phyloP scores from a whole-genome alignment of 768 basidiomycete species.

The Auriscalpium microsporum region DNA sequence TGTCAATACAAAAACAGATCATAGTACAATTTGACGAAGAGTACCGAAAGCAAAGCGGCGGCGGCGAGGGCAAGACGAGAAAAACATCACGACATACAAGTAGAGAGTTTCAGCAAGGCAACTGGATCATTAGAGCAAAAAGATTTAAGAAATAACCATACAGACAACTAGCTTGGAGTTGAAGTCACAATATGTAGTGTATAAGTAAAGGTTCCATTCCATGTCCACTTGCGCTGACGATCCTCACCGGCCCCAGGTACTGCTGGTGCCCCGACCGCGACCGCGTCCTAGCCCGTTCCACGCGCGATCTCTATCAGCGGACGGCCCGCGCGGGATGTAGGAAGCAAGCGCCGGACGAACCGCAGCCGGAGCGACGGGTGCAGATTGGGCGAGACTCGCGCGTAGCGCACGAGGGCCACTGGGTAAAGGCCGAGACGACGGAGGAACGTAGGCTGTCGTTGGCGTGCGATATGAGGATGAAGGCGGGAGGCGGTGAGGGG shows the following conservation, averaged over 20 bases:
- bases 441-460: slow-evolving; percentile 6
- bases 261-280: slow-evolving; percentile 7
- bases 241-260: slow-evolving; percentile 12
- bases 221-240: not conserved
- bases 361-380: not conserved
- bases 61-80: not conserved
- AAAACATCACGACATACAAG: not conserved
- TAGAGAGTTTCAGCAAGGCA: not conserved
- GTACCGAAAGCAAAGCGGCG: not conserved
- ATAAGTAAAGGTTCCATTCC: not conserved
- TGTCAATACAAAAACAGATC: not conserved
- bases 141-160: not conserved
- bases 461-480: slow-evolving; percentile 12
- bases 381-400: not conserved
- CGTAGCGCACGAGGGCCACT: slow-evolving; percentile 15
- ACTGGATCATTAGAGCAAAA: not conserved
- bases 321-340: slow-evolving; percentile 12
- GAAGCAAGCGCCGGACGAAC: slow-evolving; percentile 1
- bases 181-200: too few relatives aligned
- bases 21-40: not conserved
- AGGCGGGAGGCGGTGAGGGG: slow-evolving; percentile 5
- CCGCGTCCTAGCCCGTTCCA: slow-evolving; percentile 8
- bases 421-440: slow-evolving; percentile 11
- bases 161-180: not conserved
- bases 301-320: slow-evolving; percentile 10